phyloP scores from a whole-genome alignment of 305 asterid genomes.

The Solanum hybrid region DNA sequence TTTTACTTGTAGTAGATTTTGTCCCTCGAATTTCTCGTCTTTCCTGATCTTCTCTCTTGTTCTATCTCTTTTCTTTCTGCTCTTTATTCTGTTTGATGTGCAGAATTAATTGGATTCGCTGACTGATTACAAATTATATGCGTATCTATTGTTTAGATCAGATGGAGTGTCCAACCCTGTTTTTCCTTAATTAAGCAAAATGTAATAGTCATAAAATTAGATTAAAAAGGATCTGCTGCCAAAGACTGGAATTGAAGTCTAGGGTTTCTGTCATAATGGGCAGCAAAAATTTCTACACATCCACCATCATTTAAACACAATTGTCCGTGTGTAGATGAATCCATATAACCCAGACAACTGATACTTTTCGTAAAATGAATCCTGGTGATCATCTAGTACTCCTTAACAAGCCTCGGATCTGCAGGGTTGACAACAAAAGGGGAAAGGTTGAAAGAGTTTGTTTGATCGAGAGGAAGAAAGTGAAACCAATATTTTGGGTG shows the following conservation, averaged over 20 bases:
- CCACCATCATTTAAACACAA: background rate
- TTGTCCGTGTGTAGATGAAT: background rate
- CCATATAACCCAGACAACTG: background rate
- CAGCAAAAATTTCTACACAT: background rate
- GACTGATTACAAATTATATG: background rate
- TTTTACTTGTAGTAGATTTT: background rate
- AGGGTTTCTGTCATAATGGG: background rate
- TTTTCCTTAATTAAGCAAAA: background rate
- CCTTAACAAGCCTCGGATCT: background rate
- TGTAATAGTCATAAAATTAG: background rate
- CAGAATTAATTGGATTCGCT: background rate
- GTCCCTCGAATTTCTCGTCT: background rate
- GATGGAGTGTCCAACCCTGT: background rate
- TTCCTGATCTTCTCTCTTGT: background rate
- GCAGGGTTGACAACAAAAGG: background rate
- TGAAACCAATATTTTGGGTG: background rate
- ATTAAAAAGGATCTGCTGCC: background rate
- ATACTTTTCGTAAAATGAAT: background rate
- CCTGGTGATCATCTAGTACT: background rate
- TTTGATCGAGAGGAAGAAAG: background rate
- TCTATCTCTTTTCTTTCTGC: background rate
- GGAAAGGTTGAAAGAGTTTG: background rate
- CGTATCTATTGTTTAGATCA: background rate
- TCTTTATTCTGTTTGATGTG: background rate
- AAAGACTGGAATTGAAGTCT: background rate